Evolutionary conservation across 2,329 filamentous ascomycete species (phyloP).

Genomic region (Neonectria ditissima): DNA sequence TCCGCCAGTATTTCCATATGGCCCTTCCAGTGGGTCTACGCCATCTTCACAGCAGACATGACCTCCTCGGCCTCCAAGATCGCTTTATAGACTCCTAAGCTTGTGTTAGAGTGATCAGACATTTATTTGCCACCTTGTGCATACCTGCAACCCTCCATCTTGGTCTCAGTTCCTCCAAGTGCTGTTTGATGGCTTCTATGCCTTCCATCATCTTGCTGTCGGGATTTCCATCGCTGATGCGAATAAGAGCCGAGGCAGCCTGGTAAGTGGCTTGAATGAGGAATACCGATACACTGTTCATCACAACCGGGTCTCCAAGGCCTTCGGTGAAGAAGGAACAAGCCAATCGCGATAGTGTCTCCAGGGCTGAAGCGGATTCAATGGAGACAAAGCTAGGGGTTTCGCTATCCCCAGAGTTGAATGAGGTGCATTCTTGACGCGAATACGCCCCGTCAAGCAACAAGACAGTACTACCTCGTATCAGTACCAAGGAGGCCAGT

Average conservation of each 20-base stretch:
- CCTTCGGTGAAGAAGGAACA: neutral
- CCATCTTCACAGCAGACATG: neutral
- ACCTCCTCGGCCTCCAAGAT: conserved; percentile 18
- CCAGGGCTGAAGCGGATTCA: too few relatives aligned
- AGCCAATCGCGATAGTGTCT: conserved; percentile 1
- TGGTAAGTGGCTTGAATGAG: conserved; percentile 21
- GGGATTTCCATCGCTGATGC: neutral
- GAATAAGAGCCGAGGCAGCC: neutral
- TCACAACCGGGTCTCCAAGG: neutral
- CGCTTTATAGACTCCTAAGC: conserved; percentile 15
- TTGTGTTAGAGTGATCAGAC: neutral
- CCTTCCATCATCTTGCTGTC: neutral
- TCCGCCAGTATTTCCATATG: too few relatives aligned
- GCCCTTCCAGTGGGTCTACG: too few relatives aligned
- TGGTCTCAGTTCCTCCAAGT: too few relatives aligned
- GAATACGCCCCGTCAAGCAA: conserved; percentile 1
- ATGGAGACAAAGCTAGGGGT: too few relatives aligned
- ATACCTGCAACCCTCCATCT: conserved; percentile 25
- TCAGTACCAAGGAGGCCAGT: neutral
- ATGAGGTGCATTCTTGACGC: too few relatives aligned
- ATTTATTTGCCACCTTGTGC: neutral
- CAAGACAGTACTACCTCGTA: conserved; percentile 4
- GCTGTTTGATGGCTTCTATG: neutral
- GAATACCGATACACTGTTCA: conserved; percentile 15
- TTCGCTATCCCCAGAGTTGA: too few relatives aligned